Evolutionary conservation across 2,329 filamentous ascomycete genomes (phyloP), one percentile per base, ranked within the genome.

Genomic region (Knufia fluminis): DNA sequence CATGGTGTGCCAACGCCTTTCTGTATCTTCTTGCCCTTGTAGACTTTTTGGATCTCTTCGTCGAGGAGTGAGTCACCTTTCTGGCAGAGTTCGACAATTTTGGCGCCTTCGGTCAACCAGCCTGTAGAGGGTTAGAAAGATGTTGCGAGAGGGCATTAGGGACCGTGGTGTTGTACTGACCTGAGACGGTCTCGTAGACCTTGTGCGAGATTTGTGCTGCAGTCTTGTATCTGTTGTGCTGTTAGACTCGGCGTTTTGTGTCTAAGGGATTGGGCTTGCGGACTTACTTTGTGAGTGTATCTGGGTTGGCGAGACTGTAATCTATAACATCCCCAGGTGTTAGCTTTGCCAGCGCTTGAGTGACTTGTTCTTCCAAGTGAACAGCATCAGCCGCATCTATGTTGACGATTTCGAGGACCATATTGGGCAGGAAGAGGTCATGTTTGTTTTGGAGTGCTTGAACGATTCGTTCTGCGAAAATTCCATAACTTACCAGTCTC

Each of bases 181-280:
- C 76, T 68, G 71, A 68, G 58, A 98, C 91, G 61, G 85, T 84
- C 62, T 89, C 87, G 60, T 98, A 81, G 60, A 94, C 91, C 75
- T 91, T 95, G 70, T 96, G 87, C 46, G 91, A 92, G 71, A 98
- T 97, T 68, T 86, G 78, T 56, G 86, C 91, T 51, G 92, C 92
- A 59, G 86, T 90, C 83, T 95, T 97, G 80, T 97, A 97, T 79
- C 52, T 57, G 40, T 17, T 17, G 3, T 16, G 23, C 12, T 22
- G 44, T 36, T 26, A 36, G 20, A 3, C 6, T 14, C 4, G 20
- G 32, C 12, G 6, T 24, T 53, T 28, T 48, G 48, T 31, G 4
- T 24, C 2, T 4, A 3, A 47, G 20, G 10, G 4, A n/a, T 10
- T 16, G 12, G 24, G 16, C 6, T 44, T 12, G 16, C 10, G 22